Conservation (phyloP, 2,329 filamentous ascomycete species). For the Keithomyces neogunnii region DNA sequence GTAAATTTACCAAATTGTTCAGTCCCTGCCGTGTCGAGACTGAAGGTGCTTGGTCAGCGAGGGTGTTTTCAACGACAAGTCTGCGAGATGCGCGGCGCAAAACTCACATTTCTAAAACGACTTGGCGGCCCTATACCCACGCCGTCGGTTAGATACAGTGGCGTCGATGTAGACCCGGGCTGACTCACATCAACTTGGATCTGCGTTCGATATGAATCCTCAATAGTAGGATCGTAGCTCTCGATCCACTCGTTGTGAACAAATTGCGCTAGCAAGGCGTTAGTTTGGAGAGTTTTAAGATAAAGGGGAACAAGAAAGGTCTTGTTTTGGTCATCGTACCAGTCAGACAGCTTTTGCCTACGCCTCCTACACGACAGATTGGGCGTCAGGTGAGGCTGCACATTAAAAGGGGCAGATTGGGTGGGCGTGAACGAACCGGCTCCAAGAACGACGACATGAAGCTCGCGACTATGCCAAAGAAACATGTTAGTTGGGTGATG, state of each 20-base stretch:
- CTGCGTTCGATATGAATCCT: slow-evolving; percentile 68
- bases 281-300: neutral
- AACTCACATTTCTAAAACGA: slow-evolving; percentile 78
- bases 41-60: slow-evolving; percentile 25
- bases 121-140: slow-evolving; percentile 63
- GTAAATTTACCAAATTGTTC: slow-evolving; percentile 77
- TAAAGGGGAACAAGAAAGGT: neutral
- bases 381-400: slow-evolving; percentile 20
- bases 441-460: slow-evolving; percentile 74
- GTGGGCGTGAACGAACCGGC: slow-evolving; percentile 48
- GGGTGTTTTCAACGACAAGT: neutral
- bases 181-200: slow-evolving; percentile 73
- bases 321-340: slow-evolving; percentile 43
- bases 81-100: neutral
- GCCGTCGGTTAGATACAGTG: neutral
- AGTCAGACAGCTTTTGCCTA: slow-evolving; percentile 88
- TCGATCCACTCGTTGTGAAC: slow-evolving; percentile 94
- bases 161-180: neutral
- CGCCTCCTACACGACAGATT: slow-evolving; percentile 54
- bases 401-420: slow-evolving; percentile 2
- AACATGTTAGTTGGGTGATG: slow-evolving; percentile 11
- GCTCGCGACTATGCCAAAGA: slow-evolving; percentile 54
- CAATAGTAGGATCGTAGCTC: slow-evolving; percentile 72
- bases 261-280: slow-evolving; percentile 61
- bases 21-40: slow-evolving; percentile 81